Conservation (phyloP, 805 yeast species). For the Yamadazyma nakazawae region DNA sequence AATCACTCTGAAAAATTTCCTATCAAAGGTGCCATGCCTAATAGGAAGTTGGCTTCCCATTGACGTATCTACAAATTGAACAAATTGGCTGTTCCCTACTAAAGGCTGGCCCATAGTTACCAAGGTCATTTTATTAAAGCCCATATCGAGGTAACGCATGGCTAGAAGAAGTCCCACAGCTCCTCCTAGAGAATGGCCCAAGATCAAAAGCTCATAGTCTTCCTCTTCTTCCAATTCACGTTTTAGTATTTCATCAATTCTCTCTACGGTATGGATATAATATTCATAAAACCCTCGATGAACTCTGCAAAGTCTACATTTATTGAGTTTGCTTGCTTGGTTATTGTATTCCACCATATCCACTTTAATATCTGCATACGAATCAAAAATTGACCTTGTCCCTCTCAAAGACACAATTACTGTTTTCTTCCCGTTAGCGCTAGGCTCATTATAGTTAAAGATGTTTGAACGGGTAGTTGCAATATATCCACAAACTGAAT, state of each 20-base stretch:
- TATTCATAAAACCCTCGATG: slow-evolving; percentile 37
- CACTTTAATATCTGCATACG: slow-evolving; percentile 37
- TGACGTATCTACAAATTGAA: slow-evolving; percentile 32
- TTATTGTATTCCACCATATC: slow-evolving; percentile 31
- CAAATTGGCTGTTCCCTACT: slow-evolving; percentile 38
- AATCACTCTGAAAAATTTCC: slow-evolving; percentile 24
- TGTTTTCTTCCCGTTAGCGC: slow-evolving; percentile 19
- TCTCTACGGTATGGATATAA: slow-evolving; percentile 25
- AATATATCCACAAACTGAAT: slow-evolving; percentile 38
- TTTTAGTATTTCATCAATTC: slow-evolving; percentile 23
- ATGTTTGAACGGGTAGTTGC: slow-evolving; percentile 29
- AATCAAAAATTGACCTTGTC: slow-evolving; percentile 39
- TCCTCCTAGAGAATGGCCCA: slow-evolving; percentile 41
- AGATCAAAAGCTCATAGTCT: slow-evolving; percentile 21
- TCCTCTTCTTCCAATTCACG: slow-evolving; percentile 18
- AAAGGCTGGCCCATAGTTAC: slow-evolving; percentile 47
- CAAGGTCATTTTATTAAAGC: slow-evolving; percentile 27
- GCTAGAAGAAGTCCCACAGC: slow-evolving; percentile 37
- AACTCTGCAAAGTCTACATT: slow-evolving; percentile 35
- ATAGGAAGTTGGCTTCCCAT: slow-evolving; percentile 26
- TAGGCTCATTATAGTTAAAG: slow-evolving; percentile 16
- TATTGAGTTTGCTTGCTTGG: slow-evolving; percentile 19
- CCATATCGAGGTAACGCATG: slow-evolving; percentile 33
- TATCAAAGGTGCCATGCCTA: slow-evolving; percentile 17
- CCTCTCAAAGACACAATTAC: slow-evolving; percentile 40